Conservation (phyloP, 495 filamentous ascomycete genomes). For the Hypoxylon lenormandii region DNA sequence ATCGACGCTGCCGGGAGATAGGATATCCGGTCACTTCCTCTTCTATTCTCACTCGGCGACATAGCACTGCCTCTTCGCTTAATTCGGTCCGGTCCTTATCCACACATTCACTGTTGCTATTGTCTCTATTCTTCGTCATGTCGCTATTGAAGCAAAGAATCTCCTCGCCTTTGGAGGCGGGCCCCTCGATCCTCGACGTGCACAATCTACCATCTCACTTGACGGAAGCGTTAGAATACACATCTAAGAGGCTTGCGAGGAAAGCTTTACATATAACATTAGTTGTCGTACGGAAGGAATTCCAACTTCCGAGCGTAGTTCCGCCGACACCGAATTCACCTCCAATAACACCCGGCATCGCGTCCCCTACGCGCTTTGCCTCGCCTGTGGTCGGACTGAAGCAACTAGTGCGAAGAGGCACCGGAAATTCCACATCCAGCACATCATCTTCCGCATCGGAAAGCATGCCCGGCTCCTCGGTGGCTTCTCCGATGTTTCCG, state of each 20-base stretch:
- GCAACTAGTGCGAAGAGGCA: constrained; percentile 56
- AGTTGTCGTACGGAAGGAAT: constrained; percentile 63
- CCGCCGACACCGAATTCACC: constrained; percentile 48
- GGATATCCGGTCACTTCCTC: constrained; percentile 14
- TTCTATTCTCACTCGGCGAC: constrained; percentile 23
- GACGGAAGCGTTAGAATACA: constrained; percentile 62
- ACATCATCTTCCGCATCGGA: constrained; percentile 55
- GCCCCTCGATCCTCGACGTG: constrained; percentile 61
- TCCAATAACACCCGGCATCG: constrained; percentile 45
- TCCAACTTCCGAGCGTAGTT: constrained; percentile 55
- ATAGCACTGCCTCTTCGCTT: constrained; percentile 14
- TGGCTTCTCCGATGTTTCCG: constrained; percentile 60
- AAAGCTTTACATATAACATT: constrained; percentile 63
- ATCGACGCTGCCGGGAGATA: constrained; percentile 19
- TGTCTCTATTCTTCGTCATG: constrained; percentile 36
- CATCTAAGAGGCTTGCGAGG: constrained; percentile 61
- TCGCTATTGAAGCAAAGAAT: constrained; percentile 61
- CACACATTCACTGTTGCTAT: not conserved
- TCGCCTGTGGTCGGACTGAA: constrained; percentile 53
- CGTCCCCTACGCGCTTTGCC: constrained; percentile 49
- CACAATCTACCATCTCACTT: constrained; percentile 61
- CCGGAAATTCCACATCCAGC: constrained; percentile 37
- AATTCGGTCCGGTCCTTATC: not conserved
- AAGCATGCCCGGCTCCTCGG: constrained; percentile 50
- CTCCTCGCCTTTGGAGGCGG: constrained; percentile 68